Evolutionary conservation across 208 protist species (phyloP).

Genomic region (Leishmania braziliensis): DNA sequence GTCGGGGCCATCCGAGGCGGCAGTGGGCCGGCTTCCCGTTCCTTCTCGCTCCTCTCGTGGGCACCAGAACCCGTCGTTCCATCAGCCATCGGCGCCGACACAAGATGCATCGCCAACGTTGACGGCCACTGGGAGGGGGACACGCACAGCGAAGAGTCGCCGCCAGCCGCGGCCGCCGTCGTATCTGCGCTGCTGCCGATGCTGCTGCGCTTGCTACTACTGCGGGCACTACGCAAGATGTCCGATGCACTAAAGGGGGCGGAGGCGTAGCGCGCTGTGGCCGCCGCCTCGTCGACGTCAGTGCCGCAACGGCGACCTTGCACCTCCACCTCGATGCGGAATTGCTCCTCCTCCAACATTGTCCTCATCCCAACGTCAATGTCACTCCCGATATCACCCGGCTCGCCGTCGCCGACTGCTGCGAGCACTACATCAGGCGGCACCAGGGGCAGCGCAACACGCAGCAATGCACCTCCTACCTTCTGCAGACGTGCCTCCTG

Average conservation of each 20-base stretch:
- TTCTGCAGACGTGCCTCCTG: background rate
- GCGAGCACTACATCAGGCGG: background rate
- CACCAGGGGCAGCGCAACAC: background rate
- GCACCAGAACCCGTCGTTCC: background rate
- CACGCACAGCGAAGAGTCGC: background rate
- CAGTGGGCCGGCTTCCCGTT: background rate
- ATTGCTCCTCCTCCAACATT: constrained; percentile 3
- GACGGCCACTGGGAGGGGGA: background rate
- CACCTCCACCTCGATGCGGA: constrained; percentile 22
- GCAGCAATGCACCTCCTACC: background rate
- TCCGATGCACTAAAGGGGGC: constrained; percentile 9
- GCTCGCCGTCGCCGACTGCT: background rate
- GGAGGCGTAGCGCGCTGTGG: constrained; percentile 11
- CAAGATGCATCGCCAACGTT: constrained; percentile 5
- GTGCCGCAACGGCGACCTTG: constrained; percentile 1
- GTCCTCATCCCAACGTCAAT: background rate
- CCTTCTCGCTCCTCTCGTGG: background rate
- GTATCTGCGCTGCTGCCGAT: background rate
- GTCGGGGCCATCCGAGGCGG: background rate
- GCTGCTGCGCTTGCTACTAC: background rate
- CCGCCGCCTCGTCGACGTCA: background rate
- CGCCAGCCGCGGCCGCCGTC: background rate
- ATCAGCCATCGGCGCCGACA: background rate
- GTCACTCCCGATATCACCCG: background rate
- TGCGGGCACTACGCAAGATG: background rate